Percentiles rank a stretch among this genome's conserved stretches.
Conservation (phyloP, 2,329 filamentous ascomycete genomes). For the Monosporascus sp. region DNA sequence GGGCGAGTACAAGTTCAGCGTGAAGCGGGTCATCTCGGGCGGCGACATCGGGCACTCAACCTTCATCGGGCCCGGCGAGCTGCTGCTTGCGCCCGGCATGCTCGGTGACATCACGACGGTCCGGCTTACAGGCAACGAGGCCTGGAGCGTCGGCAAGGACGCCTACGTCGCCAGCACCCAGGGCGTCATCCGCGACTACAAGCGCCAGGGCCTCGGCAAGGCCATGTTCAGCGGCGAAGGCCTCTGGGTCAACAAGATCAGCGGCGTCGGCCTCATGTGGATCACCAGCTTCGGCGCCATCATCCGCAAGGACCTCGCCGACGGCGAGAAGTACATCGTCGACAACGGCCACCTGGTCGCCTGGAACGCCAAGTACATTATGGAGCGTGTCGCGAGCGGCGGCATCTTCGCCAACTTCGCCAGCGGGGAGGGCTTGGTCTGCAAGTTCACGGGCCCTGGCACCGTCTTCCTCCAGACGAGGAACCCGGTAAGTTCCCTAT, state of each 20-base stretch:
- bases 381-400: constrained; percentile 85
- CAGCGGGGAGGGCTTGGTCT: constrained; percentile 83
- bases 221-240: constrained; percentile 94
- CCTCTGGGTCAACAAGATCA: constrained; percentile 82
- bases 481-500: constrained; percentile 56
- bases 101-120: constrained; percentile 84
- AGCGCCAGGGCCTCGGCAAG: constrained; percentile 79
- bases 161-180: constrained; percentile 81
- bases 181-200: constrained; percentile 82
- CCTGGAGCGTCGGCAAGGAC: constrained; percentile 83
- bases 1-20: constrained; percentile 75
- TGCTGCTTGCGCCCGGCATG: constrained; percentile 73
- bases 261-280: constrained; percentile 77
- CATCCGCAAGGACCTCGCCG: constrained; percentile 74
- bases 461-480: constrained; percentile 90
- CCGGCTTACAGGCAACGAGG: constrained; percentile 62
- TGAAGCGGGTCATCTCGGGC: constrained; percentile 86
- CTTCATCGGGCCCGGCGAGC: constrained; percentile 84
- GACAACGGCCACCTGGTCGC: constrained; percentile 92
- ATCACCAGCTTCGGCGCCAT: constrained; percentile 92
- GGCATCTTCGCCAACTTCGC: constrained; percentile 85
- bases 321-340: constrained; percentile 82
- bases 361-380: constrained; percentile 92
- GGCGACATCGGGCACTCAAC: constrained; percentile 73
- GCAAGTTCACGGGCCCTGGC: constrained; percentile 88